These are phyloP conservation scores for Sphenostylis stenocarpa DNA, from an alignment of 306 rosid species.

Conservation along the genomic window DNA sequence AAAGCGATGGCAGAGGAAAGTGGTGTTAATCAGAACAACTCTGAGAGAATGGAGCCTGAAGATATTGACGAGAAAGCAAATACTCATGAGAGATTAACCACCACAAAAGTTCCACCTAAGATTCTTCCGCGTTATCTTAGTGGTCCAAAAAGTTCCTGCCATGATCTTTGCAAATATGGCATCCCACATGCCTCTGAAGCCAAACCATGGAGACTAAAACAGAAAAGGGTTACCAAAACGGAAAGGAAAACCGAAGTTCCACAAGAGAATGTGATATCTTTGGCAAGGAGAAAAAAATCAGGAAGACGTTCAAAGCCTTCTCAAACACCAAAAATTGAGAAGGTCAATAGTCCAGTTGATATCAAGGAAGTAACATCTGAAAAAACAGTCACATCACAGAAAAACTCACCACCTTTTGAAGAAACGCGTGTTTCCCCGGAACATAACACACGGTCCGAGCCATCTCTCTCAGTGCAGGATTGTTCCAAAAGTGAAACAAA, in stretches of 20 bases:
- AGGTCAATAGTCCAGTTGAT: slow-evolving; percentile 14
- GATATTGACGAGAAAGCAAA: slow-evolving; percentile 26
- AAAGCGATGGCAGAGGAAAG: slow-evolving; percentile 47
- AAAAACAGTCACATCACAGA: slow-evolving; percentile 34
- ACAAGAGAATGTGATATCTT: slow-evolving; percentile 29
- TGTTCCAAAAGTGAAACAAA: slow-evolving; percentile 30
- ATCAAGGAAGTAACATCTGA: slow-evolving; percentile 43
- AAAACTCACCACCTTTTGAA: slow-evolving; percentile 34
- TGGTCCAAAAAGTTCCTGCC: slow-evolving; percentile 63
- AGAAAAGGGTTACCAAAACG: slow-evolving; percentile 25
- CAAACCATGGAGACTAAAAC: slow-evolving; percentile 43
- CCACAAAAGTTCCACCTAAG: slow-evolving; percentile 28
- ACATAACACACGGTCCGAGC: slow-evolving; percentile 25
- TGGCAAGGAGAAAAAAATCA: slow-evolving; percentile 36
- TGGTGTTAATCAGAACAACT: slow-evolving; percentile 36
- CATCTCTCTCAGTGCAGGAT: slow-evolving; percentile 24
- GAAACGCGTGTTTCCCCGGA: slow-evolving; percentile 44
- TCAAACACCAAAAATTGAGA: slow-evolving; percentile 25
- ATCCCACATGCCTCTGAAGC: slow-evolving; percentile 38
- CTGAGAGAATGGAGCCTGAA: slow-evolving; percentile 30
- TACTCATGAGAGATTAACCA: slow-evolving; percentile 16
- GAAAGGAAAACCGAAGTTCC: slow-evolving; percentile 25
- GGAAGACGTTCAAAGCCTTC: slow-evolving; percentile 29
- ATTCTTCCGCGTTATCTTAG: slow-evolving; percentile 66
- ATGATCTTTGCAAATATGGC: slow-evolving; percentile 83